A percentile compares a stretch with the other conserved stretches of the same genome.
phyloP scores from a whole-genome alignment of 1,284 basidiomycete species.

The Cryptococcus neoformans region DNA sequence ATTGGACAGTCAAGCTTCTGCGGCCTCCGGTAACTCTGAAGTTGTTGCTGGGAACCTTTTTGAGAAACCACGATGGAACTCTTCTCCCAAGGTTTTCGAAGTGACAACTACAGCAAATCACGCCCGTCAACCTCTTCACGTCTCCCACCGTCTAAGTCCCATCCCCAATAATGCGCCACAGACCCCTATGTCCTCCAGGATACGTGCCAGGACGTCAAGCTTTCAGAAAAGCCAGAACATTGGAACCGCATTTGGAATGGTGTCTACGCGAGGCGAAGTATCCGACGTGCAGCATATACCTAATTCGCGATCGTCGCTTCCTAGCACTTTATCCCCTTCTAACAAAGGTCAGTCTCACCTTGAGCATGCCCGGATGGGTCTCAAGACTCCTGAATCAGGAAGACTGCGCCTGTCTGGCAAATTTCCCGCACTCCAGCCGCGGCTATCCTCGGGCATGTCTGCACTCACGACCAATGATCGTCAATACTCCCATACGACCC shows the following conservation, averaged over 20 bases:
- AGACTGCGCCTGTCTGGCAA: conserved; percentile 7
- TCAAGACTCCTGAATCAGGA: conserved; percentile 16
- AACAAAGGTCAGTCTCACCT: conserved; percentile 9
- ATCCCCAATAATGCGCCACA: conserved; percentile 17
- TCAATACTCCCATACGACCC: too few relatives aligned
- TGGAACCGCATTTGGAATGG: neutral
- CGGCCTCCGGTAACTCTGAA: conserved; percentile 10
- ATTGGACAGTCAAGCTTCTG: conserved; percentile 7
- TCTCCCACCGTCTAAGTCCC: conserved; percentile 11
- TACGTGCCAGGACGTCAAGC: conserved; percentile 17
- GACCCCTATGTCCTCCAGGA: neutral
- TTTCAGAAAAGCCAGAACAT: conserved; percentile 7
- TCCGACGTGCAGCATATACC: neutral
- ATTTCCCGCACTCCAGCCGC: conserved; percentile 13
- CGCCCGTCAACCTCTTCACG: conserved; percentile 1
- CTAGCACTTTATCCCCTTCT: neutral
- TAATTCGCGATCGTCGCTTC: neutral
- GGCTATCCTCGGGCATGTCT: conserved; percentile 3
- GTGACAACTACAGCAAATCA: conserved; percentile 1
- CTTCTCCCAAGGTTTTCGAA: conserved; percentile 12
- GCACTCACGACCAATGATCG: neutral
- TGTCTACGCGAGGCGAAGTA: neutral
- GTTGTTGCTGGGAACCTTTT: conserved; percentile 6
- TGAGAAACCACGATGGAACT: conserved; percentile 32
- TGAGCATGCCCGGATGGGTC: conserved; percentile 9